phyloP scores from a whole-genome alignment of 208 protist species.

The Kentomonas sorsogonicus region DNA sequence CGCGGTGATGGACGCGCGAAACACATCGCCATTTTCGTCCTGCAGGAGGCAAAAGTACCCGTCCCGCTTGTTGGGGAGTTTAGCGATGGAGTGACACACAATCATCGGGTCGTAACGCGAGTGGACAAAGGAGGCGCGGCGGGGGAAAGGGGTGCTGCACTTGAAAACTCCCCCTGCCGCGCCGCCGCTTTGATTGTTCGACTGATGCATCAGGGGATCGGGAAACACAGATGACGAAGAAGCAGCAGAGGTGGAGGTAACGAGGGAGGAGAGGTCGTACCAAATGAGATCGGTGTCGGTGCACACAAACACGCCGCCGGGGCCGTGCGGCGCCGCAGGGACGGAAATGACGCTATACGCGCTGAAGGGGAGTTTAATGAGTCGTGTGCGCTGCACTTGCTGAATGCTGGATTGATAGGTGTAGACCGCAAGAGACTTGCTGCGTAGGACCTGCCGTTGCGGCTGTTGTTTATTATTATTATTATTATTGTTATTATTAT shows the following conservation, averaged over 20 bases:
- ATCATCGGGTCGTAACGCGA: slow-evolving; percentile 88
- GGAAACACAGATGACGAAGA: too few relatives aligned
- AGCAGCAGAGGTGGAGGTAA: too few relatives aligned
- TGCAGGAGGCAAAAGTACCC: slow-evolving; percentile 96
- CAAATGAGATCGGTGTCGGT: slow-evolving; percentile 92
- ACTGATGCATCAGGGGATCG: too few relatives aligned
- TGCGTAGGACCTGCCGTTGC: too few relatives aligned
- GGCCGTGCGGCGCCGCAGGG: slow-evolving; percentile 85
- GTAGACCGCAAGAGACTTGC: slow-evolving; percentile 91
- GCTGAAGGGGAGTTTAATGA: slow-evolving; percentile 82
- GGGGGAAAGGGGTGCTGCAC: slow-evolving; percentile 64
- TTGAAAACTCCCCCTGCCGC: slow-evolving; percentile 51
- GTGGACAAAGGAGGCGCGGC: slow-evolving; percentile 72
- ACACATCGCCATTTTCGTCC: slow-evolving; percentile 97
- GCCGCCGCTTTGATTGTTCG: slow-evolving; percentile 9
- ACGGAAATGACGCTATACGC: slow-evolving; percentile 90
- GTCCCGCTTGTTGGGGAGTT: slow-evolving; percentile 69
- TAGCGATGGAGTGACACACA: slow-evolving; percentile 65
- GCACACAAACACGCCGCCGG: slow-evolving; percentile 96
- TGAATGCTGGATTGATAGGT: slow-evolving; percentile 97
- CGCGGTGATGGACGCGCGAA: slow-evolving; percentile 88
- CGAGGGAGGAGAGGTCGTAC: slow-evolving; percentile 66
- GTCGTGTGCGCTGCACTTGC: slow-evolving; percentile 96
- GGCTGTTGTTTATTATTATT: too few relatives aligned
- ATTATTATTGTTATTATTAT: too few relatives aligned